Base-by-base conservation (phyloP, 176 grass and related monocot species). In the Hordeum vulgare region DNA sequence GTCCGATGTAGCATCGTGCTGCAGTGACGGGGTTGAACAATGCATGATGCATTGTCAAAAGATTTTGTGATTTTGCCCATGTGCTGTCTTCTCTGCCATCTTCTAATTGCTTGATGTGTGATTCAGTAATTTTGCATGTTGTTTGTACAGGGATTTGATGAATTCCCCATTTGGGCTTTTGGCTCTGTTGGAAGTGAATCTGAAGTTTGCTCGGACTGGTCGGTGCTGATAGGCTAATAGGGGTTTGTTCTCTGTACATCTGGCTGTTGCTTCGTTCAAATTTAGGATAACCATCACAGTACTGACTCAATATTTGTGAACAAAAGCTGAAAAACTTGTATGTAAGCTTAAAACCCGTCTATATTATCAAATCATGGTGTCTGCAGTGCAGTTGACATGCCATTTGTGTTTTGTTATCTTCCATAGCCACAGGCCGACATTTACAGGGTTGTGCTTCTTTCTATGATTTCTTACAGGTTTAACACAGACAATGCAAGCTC, bases 261-360 rank as follows among this genome's bases (percentile, higher is more conserved):
- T 25, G 14, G 20, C 62, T 76, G 59, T 54, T 20, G 2, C 70
- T 71, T 6, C 33, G 6, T 11, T 39, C 5, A 8, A 63, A 63
- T 33, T 63, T 11, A 51, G 82, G 66, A 90, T 92, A 88, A 85
- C 89, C 29, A 74, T 93, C 64, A 93, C 88, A 96, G 73, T 93
- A 93, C 37, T 91, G 94, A 47, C 44, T 47, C 44, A 14, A 14
- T 45, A 45, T 45, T 14, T 14, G 34, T 29, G 40, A 41, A 3
- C 40, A 41, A 41, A 41, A 11, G 2, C 40, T 41, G 40, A 41
- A 41, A 0, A 41, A 41, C 40, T 41, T 11, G 2, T 11, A 41
- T 41, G 2, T 11, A 3, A 41, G 40, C 40, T 0, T 41, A 11
- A 9, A 41, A 41, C 40, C 40, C 11, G 40, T 41, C 2, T 41